Conservation (phyloP, 164 flowering plant genomes). For the Paratinospora sagittata region DNA sequence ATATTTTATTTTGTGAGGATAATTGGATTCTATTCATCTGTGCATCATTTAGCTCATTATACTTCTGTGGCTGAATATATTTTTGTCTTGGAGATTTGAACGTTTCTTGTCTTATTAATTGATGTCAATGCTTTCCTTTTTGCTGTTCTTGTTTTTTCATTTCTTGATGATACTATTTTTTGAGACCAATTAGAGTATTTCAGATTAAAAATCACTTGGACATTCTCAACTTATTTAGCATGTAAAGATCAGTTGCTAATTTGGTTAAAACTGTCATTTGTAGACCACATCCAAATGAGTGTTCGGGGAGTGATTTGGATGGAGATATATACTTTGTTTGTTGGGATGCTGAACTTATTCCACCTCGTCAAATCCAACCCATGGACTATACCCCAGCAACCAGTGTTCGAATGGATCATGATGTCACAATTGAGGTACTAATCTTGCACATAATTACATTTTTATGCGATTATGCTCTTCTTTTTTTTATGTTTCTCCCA, state of each 20-base stretch:
- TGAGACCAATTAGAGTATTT: too few relatives aligned
- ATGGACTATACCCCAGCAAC: slow-evolving; percentile 74
- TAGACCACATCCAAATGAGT: slow-evolving; percentile 95
- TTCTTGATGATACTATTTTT: too few relatives aligned
- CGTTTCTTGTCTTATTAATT: too few relatives aligned
- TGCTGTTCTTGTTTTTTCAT: too few relatives aligned
- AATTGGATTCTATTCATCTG: too few relatives aligned
- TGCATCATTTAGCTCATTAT: too few relatives aligned
- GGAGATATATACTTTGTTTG: slow-evolving; percentile 82
- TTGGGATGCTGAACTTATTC: slow-evolving; percentile 76
- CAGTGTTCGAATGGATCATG: slow-evolving; percentile 41
- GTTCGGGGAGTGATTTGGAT: slow-evolving; percentile 94
- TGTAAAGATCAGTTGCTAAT: background rate
- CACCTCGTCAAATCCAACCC: slow-evolving; percentile 46
- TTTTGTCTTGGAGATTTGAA: too few relatives aligned
- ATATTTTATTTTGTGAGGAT: too few relatives aligned
- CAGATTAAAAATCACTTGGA: background rate
- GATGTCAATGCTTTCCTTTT: too few relatives aligned
- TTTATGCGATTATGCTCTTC: background rate
- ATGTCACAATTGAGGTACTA: slow-evolving; percentile 43
- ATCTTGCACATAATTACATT: background rate
- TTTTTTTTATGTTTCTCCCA: too few relatives aligned
- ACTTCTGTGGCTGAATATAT: too few relatives aligned
- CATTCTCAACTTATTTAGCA: background rate
- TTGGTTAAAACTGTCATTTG: slow-evolving; percentile 2